Percentiles rank a stretch among this genome's conserved stretches.
Conservation (phyloP, 352 stramenopile species). For the Phytophthora fragariae region DNA sequence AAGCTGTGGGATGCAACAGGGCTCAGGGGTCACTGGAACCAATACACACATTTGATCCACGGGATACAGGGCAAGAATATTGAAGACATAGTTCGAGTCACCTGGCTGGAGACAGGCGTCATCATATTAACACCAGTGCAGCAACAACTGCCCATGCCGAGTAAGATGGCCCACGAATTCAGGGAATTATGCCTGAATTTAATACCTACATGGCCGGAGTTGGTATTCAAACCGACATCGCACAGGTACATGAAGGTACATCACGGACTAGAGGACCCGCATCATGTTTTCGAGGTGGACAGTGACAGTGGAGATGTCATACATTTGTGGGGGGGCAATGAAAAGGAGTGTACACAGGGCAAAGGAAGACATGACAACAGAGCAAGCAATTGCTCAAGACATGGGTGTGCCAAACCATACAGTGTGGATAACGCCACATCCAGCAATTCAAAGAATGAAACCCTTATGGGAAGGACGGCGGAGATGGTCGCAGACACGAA, state of each 20-base stretch:
- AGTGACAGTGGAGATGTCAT: background rate
- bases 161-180: background rate
- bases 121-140: background rate
- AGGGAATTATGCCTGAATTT: background rate
- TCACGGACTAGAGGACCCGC: background rate
- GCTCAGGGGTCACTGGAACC: no score
- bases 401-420: background rate
- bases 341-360: background rate
- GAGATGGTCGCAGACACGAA: conserved; percentile 5
- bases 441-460: no score
- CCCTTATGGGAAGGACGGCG: conserved; percentile 8
- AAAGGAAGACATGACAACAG: no score
- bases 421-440: background rate
- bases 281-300: background rate
- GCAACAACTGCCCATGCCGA: background rate
- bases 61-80: background rate
- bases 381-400: background rate
- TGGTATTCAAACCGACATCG: background rate
- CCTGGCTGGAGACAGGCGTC: background rate
- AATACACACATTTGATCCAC: no score
- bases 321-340: background rate
- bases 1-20: no score
- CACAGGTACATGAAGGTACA: background rate
- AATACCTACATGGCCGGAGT: conserved; percentile 5
- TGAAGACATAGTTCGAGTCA: background rate